These are phyloP conservation scores for Phytophthora palmivora DNA, from an alignment of 352 stramenopile genomes.

Conservation along the genomic window DNA sequence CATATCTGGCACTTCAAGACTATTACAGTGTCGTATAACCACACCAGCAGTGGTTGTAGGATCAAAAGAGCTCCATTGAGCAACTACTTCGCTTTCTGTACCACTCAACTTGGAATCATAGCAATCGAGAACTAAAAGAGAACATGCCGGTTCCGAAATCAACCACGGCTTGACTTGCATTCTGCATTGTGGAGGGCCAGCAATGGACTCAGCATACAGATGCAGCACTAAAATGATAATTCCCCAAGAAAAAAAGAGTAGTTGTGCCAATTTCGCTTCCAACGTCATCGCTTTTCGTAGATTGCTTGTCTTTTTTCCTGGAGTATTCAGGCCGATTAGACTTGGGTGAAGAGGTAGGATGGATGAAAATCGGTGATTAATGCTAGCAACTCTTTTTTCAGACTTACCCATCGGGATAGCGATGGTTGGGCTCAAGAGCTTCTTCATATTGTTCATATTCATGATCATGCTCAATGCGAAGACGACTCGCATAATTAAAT, in stretches of 20 bases:
- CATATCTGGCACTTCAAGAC: slow-evolving; percentile 35
- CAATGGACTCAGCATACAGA: slow-evolving; percentile 13
- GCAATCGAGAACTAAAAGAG: slow-evolving; percentile 37
- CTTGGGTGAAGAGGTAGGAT: too few species aligned
- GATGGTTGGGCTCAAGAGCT: too few species aligned
- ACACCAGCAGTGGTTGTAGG: slow-evolving; percentile 27
- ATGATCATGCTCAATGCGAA: too few species aligned
- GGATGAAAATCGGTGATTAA: neutral
- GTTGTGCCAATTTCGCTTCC: neutral
- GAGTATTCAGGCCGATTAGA: neutral
- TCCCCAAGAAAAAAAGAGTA: slow-evolving; percentile 22
- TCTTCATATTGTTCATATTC: too few species aligned
- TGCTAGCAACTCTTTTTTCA: neutral
- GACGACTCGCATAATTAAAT: too few species aligned
- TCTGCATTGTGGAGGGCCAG: slow-evolving; percentile 11
- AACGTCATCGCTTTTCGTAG: neutral
- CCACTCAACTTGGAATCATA: slow-evolving; percentile 13
- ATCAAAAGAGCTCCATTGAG: slow-evolving; percentile 19
- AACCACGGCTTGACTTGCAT: slow-evolving; percentile 45
- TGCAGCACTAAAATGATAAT: slow-evolving; percentile 28
- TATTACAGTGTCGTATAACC: slow-evolving; percentile 46
- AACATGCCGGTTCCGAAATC: slow-evolving; percentile 24
- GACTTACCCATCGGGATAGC: too few species aligned
- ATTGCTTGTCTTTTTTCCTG: too few species aligned
- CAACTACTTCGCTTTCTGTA: slow-evolving; percentile 12